Percentiles rank a stretch among this genome's conserved stretches.
Evolutionary conservation across 148 eudicot genomes (phyloP).

Genomic region (Rhododendron mucronatum): DNA sequence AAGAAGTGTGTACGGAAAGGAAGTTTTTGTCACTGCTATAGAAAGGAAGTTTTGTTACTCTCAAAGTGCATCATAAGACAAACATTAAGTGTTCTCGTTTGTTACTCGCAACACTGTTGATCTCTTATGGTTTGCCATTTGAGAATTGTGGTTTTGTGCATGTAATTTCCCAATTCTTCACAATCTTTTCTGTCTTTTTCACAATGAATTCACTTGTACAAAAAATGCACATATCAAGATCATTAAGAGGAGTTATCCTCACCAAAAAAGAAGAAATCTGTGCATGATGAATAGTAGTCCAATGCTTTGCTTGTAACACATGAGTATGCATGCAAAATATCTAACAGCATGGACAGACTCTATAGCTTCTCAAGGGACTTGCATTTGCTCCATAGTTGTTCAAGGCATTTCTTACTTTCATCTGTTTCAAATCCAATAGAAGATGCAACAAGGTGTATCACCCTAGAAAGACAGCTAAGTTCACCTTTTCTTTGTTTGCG

Average conservation of each 20-base stretch:
- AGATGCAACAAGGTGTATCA: background rate
- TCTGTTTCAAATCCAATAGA: conserved; percentile 4
- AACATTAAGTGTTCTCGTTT: background rate
- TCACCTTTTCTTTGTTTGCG: background rate
- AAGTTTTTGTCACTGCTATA: background rate
- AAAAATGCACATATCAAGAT: background rate
- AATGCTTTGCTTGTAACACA: background rate
- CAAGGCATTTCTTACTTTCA: background rate
- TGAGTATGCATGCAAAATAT: background rate
- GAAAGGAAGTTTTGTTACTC: background rate
- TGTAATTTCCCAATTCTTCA: background rate
- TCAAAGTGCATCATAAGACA: background rate
- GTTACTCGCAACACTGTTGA: background rate
- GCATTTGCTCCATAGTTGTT: background rate
- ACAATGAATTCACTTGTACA: background rate
- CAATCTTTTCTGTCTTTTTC: background rate
- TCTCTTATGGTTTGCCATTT: background rate
- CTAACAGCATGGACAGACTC: background rate
- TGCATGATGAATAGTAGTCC: background rate
- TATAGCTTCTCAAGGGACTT: background rate
- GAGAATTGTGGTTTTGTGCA: background rate
- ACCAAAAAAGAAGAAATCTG: background rate
- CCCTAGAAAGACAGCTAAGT: conserved; percentile 1
- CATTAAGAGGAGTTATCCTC: background rate
- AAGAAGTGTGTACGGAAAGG: background rate